Evolutionary conservation across 768 basidiomycete genomes (phyloP).

Genomic region (Tephrocybe sp.): DNA sequence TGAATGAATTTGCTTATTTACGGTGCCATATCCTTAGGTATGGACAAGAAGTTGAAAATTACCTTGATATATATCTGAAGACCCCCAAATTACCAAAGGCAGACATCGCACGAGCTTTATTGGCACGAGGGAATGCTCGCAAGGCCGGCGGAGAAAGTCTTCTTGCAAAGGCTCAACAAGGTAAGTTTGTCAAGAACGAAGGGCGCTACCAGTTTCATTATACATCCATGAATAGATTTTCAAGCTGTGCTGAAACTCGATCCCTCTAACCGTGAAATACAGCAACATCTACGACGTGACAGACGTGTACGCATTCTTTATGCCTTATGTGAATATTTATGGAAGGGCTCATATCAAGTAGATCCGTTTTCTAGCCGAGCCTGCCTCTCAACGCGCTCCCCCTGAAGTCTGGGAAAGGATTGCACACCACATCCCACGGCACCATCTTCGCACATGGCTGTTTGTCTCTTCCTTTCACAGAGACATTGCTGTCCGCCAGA

Average conservation of each 20-base stretch:
- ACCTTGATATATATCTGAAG: constrained; percentile 61
- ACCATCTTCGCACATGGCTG: constrained; percentile 68
- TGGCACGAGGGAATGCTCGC: constrained; percentile 59
- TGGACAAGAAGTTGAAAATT: constrained; percentile 61
- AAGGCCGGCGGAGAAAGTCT: constrained; percentile 53
- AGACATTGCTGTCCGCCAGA: constrained; percentile 59
- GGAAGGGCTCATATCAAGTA: constrained; percentile 19
- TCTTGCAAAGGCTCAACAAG: constrained; percentile 57
- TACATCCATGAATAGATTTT: constrained; percentile 40
- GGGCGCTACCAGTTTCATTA: neutral
- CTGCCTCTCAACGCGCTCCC: constrained; percentile 60
- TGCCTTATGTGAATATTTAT: neutral
- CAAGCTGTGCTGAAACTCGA: constrained; percentile 58
- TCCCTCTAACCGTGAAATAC: constrained; percentile 53
- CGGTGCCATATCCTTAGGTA: constrained; percentile 45
- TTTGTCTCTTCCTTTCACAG: constrained; percentile 62
- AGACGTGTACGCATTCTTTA: constrained; percentile 33
- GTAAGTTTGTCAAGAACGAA: constrained; percentile 27
- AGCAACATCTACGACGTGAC: constrained; percentile 44
- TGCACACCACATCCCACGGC: constrained; percentile 57
- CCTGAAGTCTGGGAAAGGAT: constrained; percentile 69
- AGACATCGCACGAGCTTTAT: constrained; percentile 50
- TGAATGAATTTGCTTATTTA: neutral
- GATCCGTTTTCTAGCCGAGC: constrained; percentile 53
- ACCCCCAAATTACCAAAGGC: constrained; percentile 54